phyloP scores from a whole-genome alignment of 345 rosid species.

The Gossypioides kirkii region DNA sequence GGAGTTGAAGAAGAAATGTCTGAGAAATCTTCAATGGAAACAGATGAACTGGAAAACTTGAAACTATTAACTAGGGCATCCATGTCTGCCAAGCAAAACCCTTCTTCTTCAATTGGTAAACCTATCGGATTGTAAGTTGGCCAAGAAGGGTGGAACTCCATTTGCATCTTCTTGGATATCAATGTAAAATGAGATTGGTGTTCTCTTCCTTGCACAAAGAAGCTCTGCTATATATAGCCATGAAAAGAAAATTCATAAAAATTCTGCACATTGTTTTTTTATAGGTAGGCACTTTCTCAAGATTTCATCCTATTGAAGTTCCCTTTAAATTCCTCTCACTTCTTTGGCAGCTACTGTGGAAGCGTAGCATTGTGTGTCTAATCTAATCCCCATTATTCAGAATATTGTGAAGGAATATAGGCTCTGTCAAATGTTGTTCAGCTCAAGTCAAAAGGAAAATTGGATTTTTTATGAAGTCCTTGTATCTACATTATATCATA shows the following conservation, averaged over 20 bases:
- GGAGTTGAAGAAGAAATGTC: slow-evolving; percentile 22
- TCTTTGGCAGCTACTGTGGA: slow-evolving; percentile 14
- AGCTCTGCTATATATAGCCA: slow-evolving; percentile 7
- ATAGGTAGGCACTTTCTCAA: slow-evolving; percentile 3
- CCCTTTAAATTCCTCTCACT: slow-evolving; percentile 19
- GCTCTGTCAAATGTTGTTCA: slow-evolving; percentile 11
- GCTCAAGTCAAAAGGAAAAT: neutral
- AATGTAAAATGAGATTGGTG: neutral
- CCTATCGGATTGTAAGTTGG: slow-evolving; percentile 8
- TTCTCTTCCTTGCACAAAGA: neutral
- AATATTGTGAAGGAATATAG: slow-evolving; percentile 4
- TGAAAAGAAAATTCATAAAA: neutral
- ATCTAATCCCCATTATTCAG: neutral
- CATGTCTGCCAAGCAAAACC: slow-evolving; percentile 7
- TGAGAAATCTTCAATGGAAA: slow-evolving; percentile 19
- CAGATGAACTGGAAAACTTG: slow-evolving; percentile 16
- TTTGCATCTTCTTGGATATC: slow-evolving; percentile 10
- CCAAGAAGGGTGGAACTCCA: slow-evolving; percentile 16
- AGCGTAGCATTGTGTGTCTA: neutral
- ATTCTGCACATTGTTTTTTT: slow-evolving; percentile 1
- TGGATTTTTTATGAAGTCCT: neutral
- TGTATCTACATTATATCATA: neutral
- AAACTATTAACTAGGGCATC: slow-evolving; percentile 17
- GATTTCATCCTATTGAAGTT: slow-evolving; percentile 9
- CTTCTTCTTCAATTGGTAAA: slow-evolving; percentile 18